Evolutionary conservation across 2,329 filamentous ascomycete genomes (phyloP), one percentile per base, ranked within the genome.

Genomic region (Ascochyta pisi): DNA sequence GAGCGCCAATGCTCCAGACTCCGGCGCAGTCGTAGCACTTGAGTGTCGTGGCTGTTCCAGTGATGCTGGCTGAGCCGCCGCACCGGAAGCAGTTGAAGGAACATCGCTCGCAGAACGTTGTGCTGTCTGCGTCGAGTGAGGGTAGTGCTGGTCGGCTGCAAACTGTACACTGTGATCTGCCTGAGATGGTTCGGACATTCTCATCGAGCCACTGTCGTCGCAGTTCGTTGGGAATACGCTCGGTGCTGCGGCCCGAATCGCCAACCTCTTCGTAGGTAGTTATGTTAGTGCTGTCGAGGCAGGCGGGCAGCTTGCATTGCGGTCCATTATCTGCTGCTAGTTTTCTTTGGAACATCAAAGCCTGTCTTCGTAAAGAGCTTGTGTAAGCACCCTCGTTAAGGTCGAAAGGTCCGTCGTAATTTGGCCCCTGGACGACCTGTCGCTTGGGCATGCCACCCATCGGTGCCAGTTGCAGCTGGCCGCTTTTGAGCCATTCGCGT

Each of bases 381-480:
- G 53, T 48, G 22, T 48, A 39, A 6, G 68, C 66, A 54, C 75
- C 64, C 35, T 69, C 19, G 40, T 60, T 55, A 2, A 39, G 27
- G 50, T 74, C 66, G 34, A 68, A 78, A 2, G 78, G 78, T 0
- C 79, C 79, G 6, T 37, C 27, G 50, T 82, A 82, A 2, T 68
- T 67, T 0, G 70, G 70, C 1, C 80, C 80, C 65, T 82, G 79
- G 0, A 82, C 73, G 8, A 76, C 77, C 61, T 82, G 80, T 6
- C 67, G 65, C 8, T 77, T 70, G 1, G 80, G 80, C 19, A 81
- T 62, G 12, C 71, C 69, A 15, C 79, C 78, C 62, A 79, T 73
- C 3, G 77, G 73, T 2, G 63, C 62, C 7, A 72, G 37, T 4
- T 69, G 62, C 15, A 82, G 73, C 38, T 77, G 64, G 2, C 66